Conservation (phyloP, 208 protist species). For the Phytomonas sp. region DNA sequence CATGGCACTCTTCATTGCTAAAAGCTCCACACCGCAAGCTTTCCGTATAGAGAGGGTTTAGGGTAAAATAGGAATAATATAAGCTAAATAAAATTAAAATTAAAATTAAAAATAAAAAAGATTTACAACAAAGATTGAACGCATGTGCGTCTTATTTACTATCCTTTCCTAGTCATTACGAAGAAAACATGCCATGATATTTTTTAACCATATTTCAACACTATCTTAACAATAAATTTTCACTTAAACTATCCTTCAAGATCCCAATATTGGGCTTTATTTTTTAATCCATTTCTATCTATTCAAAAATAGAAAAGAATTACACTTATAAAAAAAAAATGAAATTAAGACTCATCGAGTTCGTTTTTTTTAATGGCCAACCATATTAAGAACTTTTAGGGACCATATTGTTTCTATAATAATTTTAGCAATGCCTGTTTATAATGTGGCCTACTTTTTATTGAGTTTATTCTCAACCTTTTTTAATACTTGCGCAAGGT, state of each 20-base stretch:
- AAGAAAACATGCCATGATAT: background rate
- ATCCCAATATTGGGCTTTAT: background rate
- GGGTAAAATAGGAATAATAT: background rate
- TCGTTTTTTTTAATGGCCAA: no score
- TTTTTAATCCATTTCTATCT: background rate
- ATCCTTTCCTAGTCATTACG: background rate
- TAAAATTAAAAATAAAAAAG: constrained; percentile 10
- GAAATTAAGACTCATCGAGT: no score
- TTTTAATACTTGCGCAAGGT: constrained; percentile 40
- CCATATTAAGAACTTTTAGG: background rate
- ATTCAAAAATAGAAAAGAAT: constrained; percentile 4
- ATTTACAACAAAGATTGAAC: background rate
- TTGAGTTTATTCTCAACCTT: constrained; percentile 67
- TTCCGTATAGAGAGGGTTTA: background rate
- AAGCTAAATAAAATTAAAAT: background rate
- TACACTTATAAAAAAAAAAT: no score
- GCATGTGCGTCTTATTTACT: constrained; percentile 2
- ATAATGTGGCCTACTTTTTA: constrained; percentile 3
- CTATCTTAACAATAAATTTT: background rate
- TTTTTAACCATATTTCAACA: background rate
- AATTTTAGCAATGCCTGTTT: background rate
- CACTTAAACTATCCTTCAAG: background rate
- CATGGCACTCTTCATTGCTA: background rate
- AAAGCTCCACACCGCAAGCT: background rate
- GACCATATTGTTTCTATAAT: background rate